Percentiles rank a stretch among this genome's conserved stretches.
Evolutionary conservation across 805 yeast genomes (phyloP).

Genomic region (Candida adriatica): DNA sequence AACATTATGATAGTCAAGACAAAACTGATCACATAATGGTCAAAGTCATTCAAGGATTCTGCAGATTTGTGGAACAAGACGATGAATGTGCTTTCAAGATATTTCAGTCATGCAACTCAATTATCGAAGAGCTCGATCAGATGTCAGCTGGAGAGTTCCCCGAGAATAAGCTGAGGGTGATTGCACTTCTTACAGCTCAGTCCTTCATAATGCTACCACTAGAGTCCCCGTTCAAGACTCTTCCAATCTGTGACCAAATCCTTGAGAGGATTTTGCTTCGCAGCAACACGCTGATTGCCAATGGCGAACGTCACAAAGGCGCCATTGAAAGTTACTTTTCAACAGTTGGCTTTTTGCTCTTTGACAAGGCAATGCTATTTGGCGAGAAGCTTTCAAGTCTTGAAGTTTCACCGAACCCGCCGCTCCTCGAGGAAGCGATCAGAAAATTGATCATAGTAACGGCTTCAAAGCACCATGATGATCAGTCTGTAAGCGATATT

Average conservation of each 20-base stretch:
- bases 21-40: no score
- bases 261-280: conserved; percentile 3
- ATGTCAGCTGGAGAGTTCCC: background rate
- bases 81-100: no score
- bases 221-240: background rate
- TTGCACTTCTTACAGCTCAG: conserved; percentile 5
- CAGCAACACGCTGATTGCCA: conserved; percentile 3
- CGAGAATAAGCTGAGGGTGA: conserved; percentile 1
- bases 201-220: conserved; percentile 4
- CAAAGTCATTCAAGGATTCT: no score
- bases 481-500: conserved; percentile 29
- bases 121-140: no score
- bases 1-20: no score
- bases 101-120: no score
- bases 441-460: conserved; percentile 15
- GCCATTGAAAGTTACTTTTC: conserved; percentile 9
- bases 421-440: conserved; percentile 8
- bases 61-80: no score
- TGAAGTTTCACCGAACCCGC: conserved; percentile 1
- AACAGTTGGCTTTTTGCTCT: conserved; percentile 8
- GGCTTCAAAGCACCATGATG: conserved; percentile 26
- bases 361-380: conserved; percentile 6
- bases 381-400: background rate
- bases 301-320: conserved; percentile 5
- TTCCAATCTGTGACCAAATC: conserved; percentile 3